Evolutionary conservation across 2,329 filamentous ascomycete genomes (phyloP).

Genomic region (Ophiocordyceps camponoti-saundersi): DNA sequence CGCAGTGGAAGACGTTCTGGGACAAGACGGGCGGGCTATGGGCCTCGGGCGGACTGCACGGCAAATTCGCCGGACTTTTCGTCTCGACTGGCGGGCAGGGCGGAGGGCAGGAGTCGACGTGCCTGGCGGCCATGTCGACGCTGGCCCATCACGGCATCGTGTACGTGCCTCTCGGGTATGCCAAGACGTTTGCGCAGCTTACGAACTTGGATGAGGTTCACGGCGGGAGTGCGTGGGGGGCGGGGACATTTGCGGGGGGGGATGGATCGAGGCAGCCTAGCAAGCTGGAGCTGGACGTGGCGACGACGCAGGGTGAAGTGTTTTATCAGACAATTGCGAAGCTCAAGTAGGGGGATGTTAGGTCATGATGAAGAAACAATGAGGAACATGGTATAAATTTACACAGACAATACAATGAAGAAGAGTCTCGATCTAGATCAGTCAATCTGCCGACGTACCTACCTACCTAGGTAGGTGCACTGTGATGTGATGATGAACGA

Average conservation of each 20-base stretch:
- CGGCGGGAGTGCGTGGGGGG: slow-evolving; percentile 83
- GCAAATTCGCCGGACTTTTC: slow-evolving; percentile 87
- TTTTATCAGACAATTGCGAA: slow-evolving; percentile 70
- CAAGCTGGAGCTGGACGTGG: slow-evolving; percentile 59
- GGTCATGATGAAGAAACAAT: not conserved
- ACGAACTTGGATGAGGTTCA: slow-evolving; percentile 62
- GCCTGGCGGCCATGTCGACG: slow-evolving; percentile 65
- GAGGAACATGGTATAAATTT: not conserved
- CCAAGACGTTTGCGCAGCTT: slow-evolving; percentile 55
- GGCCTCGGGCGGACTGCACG: slow-evolving; percentile 57
- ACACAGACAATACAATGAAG: not conserved
- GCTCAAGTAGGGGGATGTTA: slow-evolving; percentile 8
- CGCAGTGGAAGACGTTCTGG: slow-evolving; percentile 89
- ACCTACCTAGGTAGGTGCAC: too few species aligned
- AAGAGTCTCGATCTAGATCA: too few species aligned
- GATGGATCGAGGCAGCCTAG: slow-evolving; percentile 77
- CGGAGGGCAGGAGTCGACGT: slow-evolving; percentile 87
- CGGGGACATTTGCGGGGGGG: slow-evolving; percentile 65
- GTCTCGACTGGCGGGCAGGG: slow-evolving; percentile 70
- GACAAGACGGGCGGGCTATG: slow-evolving; percentile 81
- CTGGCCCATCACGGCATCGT: slow-evolving; percentile 86
- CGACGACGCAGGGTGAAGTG: slow-evolving; percentile 63
- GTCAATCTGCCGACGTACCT: too few species aligned
- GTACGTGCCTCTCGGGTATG: slow-evolving; percentile 91
- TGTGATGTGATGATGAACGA: too few species aligned